Evolutionary conservation across 2,329 filamentous ascomycete species (phyloP).

Genomic region (Daldinia eschscholtzii): DNA sequence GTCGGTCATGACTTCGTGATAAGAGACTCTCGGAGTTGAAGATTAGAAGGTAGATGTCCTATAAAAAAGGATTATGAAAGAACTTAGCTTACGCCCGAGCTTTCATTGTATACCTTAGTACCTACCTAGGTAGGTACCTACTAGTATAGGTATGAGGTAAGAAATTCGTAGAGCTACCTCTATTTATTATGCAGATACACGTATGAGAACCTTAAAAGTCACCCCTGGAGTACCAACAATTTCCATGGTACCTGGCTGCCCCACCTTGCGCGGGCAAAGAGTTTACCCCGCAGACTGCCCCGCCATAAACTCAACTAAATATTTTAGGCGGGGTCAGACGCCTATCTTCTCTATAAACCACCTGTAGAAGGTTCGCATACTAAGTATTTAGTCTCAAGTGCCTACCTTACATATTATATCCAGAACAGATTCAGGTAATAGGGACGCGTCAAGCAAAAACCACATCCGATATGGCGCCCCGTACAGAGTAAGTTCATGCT

Average conservation of each 20-base stretch:
- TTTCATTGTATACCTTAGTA: background rate
- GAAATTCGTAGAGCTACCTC: background rate
- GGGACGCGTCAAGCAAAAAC: background rate
- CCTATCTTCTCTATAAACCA: background rate
- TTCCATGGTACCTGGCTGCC: background rate
- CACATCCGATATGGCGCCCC: conserved; percentile 56
- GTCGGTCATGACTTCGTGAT: conserved; percentile 32
- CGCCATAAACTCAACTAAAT: conserved; percentile 37
- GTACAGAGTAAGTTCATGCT: conserved; percentile 58
- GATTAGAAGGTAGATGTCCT: background rate
- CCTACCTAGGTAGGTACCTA: too few species aligned
- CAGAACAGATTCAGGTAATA: background rate
- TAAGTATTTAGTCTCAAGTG: background rate
- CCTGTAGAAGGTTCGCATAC: background rate
- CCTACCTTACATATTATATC: background rate
- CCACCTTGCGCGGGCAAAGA: background rate
- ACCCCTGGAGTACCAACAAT: conserved; percentile 3
- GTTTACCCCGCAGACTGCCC: conserved; percentile 33
- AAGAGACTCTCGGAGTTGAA: background rate
- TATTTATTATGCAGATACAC: conserved; percentile 10
- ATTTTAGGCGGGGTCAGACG: background rate
- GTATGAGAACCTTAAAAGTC: background rate
- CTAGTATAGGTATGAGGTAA: background rate
- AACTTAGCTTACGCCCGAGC: background rate
- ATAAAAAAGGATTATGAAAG: background rate